Conservation (phyloP, 768 basidiomycete species). For the Podaxis mareebaensis region DNA sequence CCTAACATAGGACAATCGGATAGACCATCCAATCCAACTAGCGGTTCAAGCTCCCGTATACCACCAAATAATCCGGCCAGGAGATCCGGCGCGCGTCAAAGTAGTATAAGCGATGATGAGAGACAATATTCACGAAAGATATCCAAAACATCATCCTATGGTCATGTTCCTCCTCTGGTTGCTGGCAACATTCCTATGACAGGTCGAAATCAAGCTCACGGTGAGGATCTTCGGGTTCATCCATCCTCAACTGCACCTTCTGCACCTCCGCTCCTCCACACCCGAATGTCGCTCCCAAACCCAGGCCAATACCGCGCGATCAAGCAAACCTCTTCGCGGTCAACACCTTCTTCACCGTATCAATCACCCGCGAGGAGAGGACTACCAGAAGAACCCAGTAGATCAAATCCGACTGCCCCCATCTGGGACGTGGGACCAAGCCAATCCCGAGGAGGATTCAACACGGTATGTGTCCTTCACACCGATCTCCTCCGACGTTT, state of each 20-base stretch:
- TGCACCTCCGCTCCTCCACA: neutral
- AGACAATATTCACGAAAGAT: slow-evolving; percentile 4
- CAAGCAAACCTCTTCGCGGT: neutral
- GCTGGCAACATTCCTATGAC: neutral
- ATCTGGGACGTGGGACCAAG: neutral
- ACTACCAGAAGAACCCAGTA: neutral
- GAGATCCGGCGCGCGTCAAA: neutral
- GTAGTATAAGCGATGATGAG: neutral
- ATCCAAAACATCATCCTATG: neutral
- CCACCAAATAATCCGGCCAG: neutral
- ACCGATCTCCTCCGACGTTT: neutral
- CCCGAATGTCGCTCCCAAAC: neutral
- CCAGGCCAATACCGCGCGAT: neutral
- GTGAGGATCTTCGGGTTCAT: neutral
- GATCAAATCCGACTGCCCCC: slow-evolving; percentile 4
- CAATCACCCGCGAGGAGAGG: neutral
- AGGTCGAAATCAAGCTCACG: neutral
- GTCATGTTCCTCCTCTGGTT: neutral
- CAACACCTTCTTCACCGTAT: neutral
- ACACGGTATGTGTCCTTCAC: neutral
- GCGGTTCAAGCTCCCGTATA: neutral
- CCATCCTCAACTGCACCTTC: neutral
- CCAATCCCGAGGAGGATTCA: neutral
- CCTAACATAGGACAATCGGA: neutral
- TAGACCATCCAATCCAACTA: neutral